phyloP scores from a whole-genome alignment of 257 asterid genomes.

The Rauvolfia tetraphylla region DNA sequence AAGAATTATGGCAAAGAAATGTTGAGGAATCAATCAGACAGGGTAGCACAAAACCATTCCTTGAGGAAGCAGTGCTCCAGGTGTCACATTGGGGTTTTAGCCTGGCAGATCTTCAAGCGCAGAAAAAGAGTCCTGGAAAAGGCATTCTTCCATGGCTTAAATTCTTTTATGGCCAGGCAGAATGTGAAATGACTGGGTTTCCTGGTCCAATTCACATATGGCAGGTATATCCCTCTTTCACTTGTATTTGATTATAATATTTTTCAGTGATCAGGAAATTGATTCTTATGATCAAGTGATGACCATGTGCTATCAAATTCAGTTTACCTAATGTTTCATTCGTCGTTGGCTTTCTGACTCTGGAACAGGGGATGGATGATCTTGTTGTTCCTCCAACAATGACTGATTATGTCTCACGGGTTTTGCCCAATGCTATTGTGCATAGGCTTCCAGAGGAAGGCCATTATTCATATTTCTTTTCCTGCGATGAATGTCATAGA shows the following conservation, averaged over 20 bases:
- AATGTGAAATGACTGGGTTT: slow-evolving; percentile 70
- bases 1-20: slow-evolving; percentile 78
- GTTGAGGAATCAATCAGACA: slow-evolving; percentile 83
- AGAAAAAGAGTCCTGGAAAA: slow-evolving; percentile 50
- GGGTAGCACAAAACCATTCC: slow-evolving; percentile 51
- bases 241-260: background rate
- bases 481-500: slow-evolving; percentile 72
- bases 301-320: background rate
- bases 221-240: slow-evolving; percentile 51
- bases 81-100: slow-evolving; percentile 87
- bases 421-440: slow-evolving; percentile 55
- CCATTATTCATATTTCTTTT: slow-evolving; percentile 70
- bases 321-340: background rate
- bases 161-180: slow-evolving; percentile 54
- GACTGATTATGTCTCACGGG: slow-evolving; percentile 57
- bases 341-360: background rate
- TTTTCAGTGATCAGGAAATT: background rate
- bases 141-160: slow-evolving; percentile 68
- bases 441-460: slow-evolving; percentile 81
- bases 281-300: background rate
- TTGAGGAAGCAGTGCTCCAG: slow-evolving; percentile 79
- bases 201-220: slow-evolving; percentile 91
- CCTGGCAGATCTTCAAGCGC: slow-evolving; percentile 64
- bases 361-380: slow-evolving; percentile 74
- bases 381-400: slow-evolving; percentile 64